A percentile compares a stretch with the other conserved stretches of the same genome.
Evolutionary conservation across 2,329 filamentous ascomycete genomes (phyloP).

Genomic region (Talaromyces sp.): DNA sequence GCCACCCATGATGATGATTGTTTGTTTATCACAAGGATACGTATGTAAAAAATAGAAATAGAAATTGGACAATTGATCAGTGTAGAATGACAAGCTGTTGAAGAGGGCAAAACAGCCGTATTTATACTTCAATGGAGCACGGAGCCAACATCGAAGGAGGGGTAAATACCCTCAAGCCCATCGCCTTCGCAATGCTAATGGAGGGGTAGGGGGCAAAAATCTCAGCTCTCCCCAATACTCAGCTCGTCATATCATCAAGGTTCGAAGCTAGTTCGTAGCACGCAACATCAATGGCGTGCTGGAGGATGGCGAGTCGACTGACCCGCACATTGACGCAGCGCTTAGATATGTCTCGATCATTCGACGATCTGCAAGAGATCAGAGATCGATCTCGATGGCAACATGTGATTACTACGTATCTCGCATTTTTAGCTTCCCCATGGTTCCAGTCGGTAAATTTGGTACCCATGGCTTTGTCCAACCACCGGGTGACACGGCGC

Average conservation of each 20-base stretch:
- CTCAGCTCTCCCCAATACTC: not conserved
- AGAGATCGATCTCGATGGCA: not conserved
- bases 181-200: not conserved
- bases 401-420: not conserved
- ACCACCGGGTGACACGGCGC: not conserved
- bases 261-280: not conserved
- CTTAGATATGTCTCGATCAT: not conserved
- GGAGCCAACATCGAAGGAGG: not conserved
- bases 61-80: not conserved
- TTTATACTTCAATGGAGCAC: not conserved
- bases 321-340: not conserved
- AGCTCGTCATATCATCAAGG: not conserved
- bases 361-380: not conserved
- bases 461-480: not conserved
- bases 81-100: not conserved
- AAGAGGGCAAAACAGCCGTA: not conserved
- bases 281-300: not conserved
- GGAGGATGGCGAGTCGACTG: not conserved
- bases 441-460: not conserved
- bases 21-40: not conserved
- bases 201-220: not conserved
- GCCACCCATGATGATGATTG: constrained; percentile 8
- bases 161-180: not conserved
- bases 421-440: not conserved
- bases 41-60: not conserved